Evolutionary conservation across 495 filamentous ascomycete genomes (phyloP).

Genomic region (Neurospora discreta): DNA sequence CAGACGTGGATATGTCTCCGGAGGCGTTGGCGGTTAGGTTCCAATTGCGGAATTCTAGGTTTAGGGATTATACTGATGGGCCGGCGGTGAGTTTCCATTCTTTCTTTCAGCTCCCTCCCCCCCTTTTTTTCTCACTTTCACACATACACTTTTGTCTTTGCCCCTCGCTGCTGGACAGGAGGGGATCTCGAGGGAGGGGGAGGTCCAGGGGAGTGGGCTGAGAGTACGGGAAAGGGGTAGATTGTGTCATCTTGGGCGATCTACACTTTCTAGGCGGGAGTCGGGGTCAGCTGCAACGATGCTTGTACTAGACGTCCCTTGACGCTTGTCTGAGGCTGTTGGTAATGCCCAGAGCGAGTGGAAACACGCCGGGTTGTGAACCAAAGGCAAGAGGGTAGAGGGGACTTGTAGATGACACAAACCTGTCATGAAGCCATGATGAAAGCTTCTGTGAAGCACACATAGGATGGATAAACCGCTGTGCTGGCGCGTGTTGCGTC

Average conservation of each 20-base stretch:
- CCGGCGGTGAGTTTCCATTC: constrained; percentile 28
- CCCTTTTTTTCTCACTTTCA: not conserved
- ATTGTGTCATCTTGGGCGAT: not conserved
- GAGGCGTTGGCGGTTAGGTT: constrained; percentile 32
- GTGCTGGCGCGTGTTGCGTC: not conserved
- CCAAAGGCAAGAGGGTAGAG: not conserved
- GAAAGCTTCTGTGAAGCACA: not conserved
- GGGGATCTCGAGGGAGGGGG: not conserved
- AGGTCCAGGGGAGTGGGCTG: not conserved
- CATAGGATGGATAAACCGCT: not conserved
- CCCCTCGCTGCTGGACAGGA: not conserved
- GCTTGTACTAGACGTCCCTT: not conserved
- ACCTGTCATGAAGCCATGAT: not conserved
- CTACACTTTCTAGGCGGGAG: not conserved
- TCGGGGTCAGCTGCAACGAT: not conserved
- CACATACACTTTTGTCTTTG: not conserved
- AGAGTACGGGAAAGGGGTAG: not conserved
- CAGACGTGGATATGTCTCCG: constrained; percentile 44
- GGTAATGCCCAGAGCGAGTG: not conserved
- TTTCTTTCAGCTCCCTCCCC: not conserved
- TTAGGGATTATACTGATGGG: constrained; percentile 32
- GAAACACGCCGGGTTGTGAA: not conserved
- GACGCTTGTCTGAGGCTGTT: not conserved
- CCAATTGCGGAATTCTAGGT: constrained; percentile 14
- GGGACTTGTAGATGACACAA: not conserved